Conservation (phyloP, 768 basidiomycete genomes). For the Termitomyces titanicus region DNA sequence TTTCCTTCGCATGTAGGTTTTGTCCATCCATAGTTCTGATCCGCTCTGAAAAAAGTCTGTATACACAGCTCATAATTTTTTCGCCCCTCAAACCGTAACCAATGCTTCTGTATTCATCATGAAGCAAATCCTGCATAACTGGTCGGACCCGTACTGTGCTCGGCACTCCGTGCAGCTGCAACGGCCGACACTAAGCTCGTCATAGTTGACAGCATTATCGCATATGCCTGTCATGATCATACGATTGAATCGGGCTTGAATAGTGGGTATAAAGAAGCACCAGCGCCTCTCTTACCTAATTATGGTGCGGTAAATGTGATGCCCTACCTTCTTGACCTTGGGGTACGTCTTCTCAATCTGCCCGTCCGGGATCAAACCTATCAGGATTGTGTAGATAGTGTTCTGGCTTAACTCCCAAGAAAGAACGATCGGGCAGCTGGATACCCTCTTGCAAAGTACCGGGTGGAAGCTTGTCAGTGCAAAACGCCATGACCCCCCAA, state of each 20-base stretch:
- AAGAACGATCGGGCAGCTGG: slow-evolving; percentile 7
- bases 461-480: slow-evolving; percentile 6
- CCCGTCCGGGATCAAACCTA: background rate
- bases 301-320: slow-evolving; percentile 5
- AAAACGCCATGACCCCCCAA: slow-evolving; percentile 5
- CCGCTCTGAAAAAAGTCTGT: background rate
- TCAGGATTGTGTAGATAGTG: slow-evolving; percentile 6
- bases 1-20: slow-evolving; percentile 2
- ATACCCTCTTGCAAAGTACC: slow-evolving; percentile 1
- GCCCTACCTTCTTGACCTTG: slow-evolving; percentile 1
- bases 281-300: slow-evolving; percentile 7
- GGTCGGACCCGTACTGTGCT: slow-evolving; percentile 27
- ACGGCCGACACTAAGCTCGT: slow-evolving; percentile 30
- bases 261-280: background rate
- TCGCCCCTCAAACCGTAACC: slow-evolving; percentile 29
- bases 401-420: slow-evolving; percentile 8
- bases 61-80: slow-evolving; percentile 31
- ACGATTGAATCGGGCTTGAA: background rate
- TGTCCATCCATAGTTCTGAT: too few species aligned
- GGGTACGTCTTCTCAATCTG: background rate
- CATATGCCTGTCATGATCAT: slow-evolving; percentile 20
- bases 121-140: slow-evolving; percentile 35
- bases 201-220: slow-evolving; percentile 32
- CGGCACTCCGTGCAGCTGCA: slow-evolving; percentile 30
- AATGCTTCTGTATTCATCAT: slow-evolving; percentile 34